phyloP scores from a whole-genome alignment of 352 stramenopile genomes.

The Bremia lactucae region DNA sequence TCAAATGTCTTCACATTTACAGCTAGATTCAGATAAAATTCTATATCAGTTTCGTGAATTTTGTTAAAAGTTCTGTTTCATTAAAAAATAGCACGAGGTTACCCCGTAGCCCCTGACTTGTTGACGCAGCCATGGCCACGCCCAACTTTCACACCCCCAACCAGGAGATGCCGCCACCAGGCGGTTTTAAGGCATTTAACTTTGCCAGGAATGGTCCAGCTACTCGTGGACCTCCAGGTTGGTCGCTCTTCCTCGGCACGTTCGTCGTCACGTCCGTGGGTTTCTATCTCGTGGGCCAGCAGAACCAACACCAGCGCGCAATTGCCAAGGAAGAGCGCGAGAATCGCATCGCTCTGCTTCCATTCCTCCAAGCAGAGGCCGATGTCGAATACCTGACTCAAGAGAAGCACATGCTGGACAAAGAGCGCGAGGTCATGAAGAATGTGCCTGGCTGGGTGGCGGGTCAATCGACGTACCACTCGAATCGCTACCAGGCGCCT shows the following conservation, averaged over 20 bases:
- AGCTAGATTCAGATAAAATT: too few relatives aligned
- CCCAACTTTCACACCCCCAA: conserved; percentile 61
- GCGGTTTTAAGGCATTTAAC: conserved; percentile 64
- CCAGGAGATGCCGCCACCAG: conserved; percentile 77
- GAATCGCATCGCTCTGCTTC: conserved; percentile 87
- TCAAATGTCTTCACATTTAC: too few relatives aligned
- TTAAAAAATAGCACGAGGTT: too few relatives aligned
- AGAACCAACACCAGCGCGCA: conserved; percentile 62
- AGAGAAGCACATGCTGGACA: conserved; percentile 81
- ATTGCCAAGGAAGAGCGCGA: conserved; percentile 83
- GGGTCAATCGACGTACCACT: conserved; percentile 85
- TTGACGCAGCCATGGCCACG: conserved; percentile 49
- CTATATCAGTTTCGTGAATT: too few relatives aligned
- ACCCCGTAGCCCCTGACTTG: too few relatives aligned
- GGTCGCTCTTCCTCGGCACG: conserved; percentile 63
- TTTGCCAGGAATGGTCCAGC: conserved; percentile 54
- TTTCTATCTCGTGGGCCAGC: conserved; percentile 67
- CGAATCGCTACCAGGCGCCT: conserved; percentile 66
- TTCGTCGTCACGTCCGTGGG: conserved; percentile 64
- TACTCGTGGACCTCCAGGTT: conserved; percentile 62
- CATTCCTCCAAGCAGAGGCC: conserved; percentile 93
- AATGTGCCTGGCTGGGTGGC: conserved; percentile 88
- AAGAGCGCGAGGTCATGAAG: conserved; percentile 93
- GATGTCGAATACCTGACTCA: conserved; percentile 85
- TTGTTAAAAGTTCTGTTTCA: too few relatives aligned